Percentiles rank a stretch among this genome's conserved stretches.
Evolutionary conservation across 257 asterid genomes (phyloP).

Genomic region (Euphrasia confusa): DNA sequence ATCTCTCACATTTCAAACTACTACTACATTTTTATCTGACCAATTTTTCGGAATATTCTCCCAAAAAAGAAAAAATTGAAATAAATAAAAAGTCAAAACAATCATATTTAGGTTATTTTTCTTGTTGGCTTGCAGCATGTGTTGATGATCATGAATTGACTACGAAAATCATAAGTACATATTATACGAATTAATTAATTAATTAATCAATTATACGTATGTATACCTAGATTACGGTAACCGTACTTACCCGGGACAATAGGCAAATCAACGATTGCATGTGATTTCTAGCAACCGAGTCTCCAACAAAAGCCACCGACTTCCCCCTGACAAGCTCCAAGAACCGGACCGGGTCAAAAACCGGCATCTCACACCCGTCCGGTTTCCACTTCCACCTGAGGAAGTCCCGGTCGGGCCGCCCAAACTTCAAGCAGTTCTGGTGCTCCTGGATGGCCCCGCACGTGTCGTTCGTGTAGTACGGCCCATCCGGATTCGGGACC

Average conservation of each 20-base stretch:
- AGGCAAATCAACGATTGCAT: constrained; percentile 69
- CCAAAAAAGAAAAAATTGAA: background rate
- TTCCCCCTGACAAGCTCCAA: constrained; percentile 46
- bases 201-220: too few relatives aligned
- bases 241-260: constrained; percentile 40
- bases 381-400: constrained; percentile 69
- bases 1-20: background rate
- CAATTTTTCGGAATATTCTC: background rate
- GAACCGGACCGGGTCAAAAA: constrained; percentile 35
- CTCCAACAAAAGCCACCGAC: constrained; percentile 60
- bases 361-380: constrained; percentile 46
- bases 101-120: background rate
- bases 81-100: background rate
- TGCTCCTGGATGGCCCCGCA: constrained; percentile 52
- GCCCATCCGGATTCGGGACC: constrained; percentile 65
- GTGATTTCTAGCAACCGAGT: constrained; percentile 61
- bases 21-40: background rate
- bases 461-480: constrained; percentile 58
- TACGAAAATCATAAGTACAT: too few relatives aligned
- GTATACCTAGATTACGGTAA: background rate
- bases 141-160: too few relatives aligned
- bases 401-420: constrained; percentile 49
- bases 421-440: constrained; percentile 59
- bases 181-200: too few relatives aligned
- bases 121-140: background rate